Percentiles rank a stretch among this genome's conserved stretches.
phyloP scores from a whole-genome alignment of 768 basidiomycete species.

The Rhodotorula graminis region DNA sequence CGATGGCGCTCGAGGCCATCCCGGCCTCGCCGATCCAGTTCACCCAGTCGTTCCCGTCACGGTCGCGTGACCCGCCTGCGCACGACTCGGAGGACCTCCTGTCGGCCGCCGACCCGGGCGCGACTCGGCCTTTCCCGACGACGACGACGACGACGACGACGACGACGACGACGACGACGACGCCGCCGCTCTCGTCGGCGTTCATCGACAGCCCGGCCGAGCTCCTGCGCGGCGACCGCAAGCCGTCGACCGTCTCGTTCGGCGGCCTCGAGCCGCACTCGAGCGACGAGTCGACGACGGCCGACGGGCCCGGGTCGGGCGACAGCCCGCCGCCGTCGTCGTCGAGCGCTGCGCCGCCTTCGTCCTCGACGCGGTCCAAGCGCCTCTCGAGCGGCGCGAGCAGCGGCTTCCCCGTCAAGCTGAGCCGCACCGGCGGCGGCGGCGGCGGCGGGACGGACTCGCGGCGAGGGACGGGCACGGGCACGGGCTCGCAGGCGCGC shows the following conservation, averaged over 20 bases:
- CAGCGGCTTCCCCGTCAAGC: neutral
- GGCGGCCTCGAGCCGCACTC: neutral
- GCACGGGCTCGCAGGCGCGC: neutral
- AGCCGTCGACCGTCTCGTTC: neutral
- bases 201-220: neutral
- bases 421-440: too few relatives aligned
- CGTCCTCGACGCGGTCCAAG: neutral
- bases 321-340: neutral
- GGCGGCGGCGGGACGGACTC: too few relatives aligned
- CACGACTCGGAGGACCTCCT: too few relatives aligned
- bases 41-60: neutral
- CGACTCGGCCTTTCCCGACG: too few relatives aligned
- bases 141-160: neutral
- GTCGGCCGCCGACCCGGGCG: too few relatives aligned
- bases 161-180: neutral
- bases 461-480: too few relatives aligned
- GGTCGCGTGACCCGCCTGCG: neutral
- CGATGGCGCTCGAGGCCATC: neutral
- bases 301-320: neutral
- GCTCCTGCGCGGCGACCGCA: neutral
- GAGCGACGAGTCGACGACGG: neutral
- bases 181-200: too few relatives aligned
- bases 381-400: neutral
- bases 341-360: neutral
- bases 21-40: slow-evolving; percentile 5